phyloP scores from a whole-genome alignment of 371 early-diverging fungal genomes.

The Syncephalastrum sp. region DNA sequence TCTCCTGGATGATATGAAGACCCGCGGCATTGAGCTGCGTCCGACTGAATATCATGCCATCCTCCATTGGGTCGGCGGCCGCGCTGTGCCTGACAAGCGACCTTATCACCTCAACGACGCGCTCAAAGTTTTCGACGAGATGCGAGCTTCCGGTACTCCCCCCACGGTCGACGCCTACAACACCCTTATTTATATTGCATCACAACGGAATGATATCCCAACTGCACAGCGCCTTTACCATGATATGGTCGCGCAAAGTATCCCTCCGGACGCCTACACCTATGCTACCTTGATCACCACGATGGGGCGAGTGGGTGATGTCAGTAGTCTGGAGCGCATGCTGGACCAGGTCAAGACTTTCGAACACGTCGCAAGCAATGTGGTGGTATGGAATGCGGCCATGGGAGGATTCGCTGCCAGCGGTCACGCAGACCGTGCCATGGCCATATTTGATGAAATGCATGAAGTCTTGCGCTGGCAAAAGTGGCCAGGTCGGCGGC shows the following conservation, averaged over 20 bases:
- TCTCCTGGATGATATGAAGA: conserved; percentile 42
- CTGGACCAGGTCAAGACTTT: conserved; percentile 18
- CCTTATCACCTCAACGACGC: conserved; percentile 41
- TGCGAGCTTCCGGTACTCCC: conserved; percentile 21
- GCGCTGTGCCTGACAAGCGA: conserved; percentile 23
- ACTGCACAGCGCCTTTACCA: conserved; percentile 50
- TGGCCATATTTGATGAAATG: conserved; percentile 30
- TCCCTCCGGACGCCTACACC: conserved; percentile 37
- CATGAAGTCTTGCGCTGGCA: conserved; percentile 6
- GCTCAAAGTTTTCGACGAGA: conserved; percentile 34
- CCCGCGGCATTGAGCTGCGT: conserved; percentile 22
- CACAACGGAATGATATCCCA: conserved; percentile 32
- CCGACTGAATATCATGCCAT: conserved; percentile 39
- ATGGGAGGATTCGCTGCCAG: conserved; percentile 33
- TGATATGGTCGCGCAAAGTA: conserved; percentile 37
- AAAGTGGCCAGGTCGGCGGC: conserved; percentile 2
- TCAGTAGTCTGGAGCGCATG: conserved; percentile 36
- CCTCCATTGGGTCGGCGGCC: conserved; percentile 44
- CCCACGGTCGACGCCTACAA: conserved; percentile 35
- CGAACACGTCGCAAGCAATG: conserved; percentile 16
- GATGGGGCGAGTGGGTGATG: conserved; percentile 37
- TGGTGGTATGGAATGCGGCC: conserved; percentile 37
- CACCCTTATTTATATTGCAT: conserved; percentile 42
- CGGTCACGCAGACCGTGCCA: conserved; percentile 23
- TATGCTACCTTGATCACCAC: conserved; percentile 38